Conservation (phyloP, 2,329 filamentous ascomycete genomes). For the Alternaria gansuensis region DNA sequence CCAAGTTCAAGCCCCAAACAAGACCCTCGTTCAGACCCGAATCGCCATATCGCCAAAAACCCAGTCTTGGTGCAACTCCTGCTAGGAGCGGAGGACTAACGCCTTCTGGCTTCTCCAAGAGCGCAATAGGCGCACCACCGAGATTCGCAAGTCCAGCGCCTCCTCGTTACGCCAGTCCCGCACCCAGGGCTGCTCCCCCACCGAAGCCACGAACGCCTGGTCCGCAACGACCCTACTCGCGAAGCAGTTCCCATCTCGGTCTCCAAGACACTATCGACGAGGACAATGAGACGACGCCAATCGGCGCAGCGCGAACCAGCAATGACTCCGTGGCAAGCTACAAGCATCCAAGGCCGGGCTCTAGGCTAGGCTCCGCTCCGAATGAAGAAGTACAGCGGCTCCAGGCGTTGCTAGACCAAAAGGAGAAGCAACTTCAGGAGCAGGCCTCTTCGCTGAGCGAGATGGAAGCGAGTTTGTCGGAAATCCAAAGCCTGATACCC, state of each 20-base stretch:
- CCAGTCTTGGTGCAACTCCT: constrained; percentile 54
- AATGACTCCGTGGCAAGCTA: constrained; percentile 63
- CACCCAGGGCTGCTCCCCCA: constrained; percentile 64
- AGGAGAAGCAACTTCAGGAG: constrained; percentile 86
- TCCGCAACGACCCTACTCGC: constrained; percentile 57
- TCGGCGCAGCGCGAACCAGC: constrained; percentile 61
- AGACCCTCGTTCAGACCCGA: constrained; percentile 86
- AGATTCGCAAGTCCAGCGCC: constrained; percentile 71
- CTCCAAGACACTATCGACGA: constrained; percentile 54
- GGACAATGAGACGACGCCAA: constrained; percentile 58
- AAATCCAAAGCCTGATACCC: constrained; percentile 77
- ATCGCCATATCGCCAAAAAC: constrained; percentile 76
- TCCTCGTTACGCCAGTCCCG: constrained; percentile 68
- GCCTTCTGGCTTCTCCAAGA: constrained; percentile 63
- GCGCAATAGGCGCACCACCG: constrained; percentile 61
- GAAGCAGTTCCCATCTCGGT: constrained; percentile 58
- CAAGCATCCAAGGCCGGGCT: constrained; percentile 41
- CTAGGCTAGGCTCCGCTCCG: constrained; percentile 48
- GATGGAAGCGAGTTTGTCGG: constrained; percentile 88
- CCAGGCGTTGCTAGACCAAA: constrained; percentile 77
- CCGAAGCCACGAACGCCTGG: constrained; percentile 55
- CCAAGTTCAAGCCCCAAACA: constrained; percentile 72
- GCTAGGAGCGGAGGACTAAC: constrained; percentile 64
- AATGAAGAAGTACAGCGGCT: constrained; percentile 76
- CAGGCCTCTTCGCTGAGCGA: constrained; percentile 83